Evolutionary conservation across 768 basidiomycete genomes (phyloP), one percentile per base, ranked within the genome.

Genomic region (Tylopilus sp.): DNA sequence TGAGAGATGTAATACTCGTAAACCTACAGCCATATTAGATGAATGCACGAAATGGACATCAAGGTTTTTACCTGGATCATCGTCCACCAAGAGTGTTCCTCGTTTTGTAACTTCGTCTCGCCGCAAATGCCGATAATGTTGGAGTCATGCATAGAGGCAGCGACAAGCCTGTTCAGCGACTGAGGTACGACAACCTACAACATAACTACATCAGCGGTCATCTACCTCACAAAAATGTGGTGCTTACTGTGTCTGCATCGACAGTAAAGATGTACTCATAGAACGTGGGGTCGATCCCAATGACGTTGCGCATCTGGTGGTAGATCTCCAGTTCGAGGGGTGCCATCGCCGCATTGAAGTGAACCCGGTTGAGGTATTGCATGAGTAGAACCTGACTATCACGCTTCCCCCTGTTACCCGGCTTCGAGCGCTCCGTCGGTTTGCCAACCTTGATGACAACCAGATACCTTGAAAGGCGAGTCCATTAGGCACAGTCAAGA

Each of bases 211-310:
- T 71, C 31, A 70, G 57, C 17, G 51, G 4, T 13, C 23, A 15
- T 41, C n/a, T 20, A 46, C 0, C 13, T 18, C 15, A 11, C 21
- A 21, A 23, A 20, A 21, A 20, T n/a, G 45, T n/a, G 15, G 3
- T n/a, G 65, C 71, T 46, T 44, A 82, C 80, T 1, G 81, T 82
- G 71, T 86, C 85, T 17, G 83, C 83, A 69, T 86, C 83, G 15
- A 86, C 79, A 44, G 82, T 85, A 68, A 86, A 84, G 55, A 86
- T 78, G 66, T 84, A 86, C 66, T 86, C 83, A 61, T 86, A 86
- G 67, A 86, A 86, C n/a, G 82, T 79, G 13, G 83, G 83, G 48
- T 86, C 85, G 40, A 86, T 84, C 10, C 83, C 83, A 50, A 86
- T 84, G 56, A 86, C 81, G 52, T 86, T 83, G 44, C 83, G 79